A percentile compares a stretch with the other conserved stretches of the same genome.
Conservation (phyloP, 2,329 filamentous ascomycete species). For the Elsinoe fawcettii region DNA sequence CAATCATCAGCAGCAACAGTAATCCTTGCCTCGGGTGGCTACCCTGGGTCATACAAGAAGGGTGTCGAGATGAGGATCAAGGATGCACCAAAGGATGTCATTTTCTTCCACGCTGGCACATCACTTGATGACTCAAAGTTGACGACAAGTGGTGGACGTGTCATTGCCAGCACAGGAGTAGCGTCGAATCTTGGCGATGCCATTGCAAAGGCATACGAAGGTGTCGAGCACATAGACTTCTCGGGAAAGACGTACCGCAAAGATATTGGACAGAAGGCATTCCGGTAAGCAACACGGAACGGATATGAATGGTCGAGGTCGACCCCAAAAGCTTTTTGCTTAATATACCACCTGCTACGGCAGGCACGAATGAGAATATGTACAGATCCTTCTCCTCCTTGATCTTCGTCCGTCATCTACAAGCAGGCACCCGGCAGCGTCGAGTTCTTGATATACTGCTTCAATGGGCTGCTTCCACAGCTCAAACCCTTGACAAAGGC, state of each 20-base stretch:
- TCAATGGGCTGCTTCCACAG: slow-evolving; percentile 14
- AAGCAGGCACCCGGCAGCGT: slow-evolving; percentile 9
- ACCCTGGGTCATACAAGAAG: slow-evolving; percentile 79
- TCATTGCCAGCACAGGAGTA: slow-evolving; percentile 85
- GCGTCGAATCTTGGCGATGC: slow-evolving; percentile 70
- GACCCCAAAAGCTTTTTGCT: neutral
- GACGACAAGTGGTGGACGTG: slow-evolving; percentile 74
- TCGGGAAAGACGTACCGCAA: slow-evolving; percentile 85
- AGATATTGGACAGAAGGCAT: slow-evolving; percentile 65
- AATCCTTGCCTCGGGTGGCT: slow-evolving; percentile 86
- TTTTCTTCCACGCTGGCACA: slow-evolving; percentile 89
- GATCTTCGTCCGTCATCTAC: neutral
- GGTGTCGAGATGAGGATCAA: slow-evolving; percentile 55
- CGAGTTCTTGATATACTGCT: slow-evolving; percentile 16
- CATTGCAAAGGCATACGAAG: slow-evolving; percentile 79
- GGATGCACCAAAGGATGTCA: slow-evolving; percentile 43
- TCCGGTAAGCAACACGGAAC: slow-evolving; percentile 20
- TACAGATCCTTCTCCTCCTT: neutral
- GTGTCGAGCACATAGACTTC: slow-evolving; percentile 71
- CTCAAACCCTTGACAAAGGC: slow-evolving; percentile 48
- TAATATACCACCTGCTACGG: neutral
- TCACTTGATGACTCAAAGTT: slow-evolving; percentile 56
- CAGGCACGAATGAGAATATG: slow-evolving; percentile 6
- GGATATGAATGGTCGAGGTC: neutral
- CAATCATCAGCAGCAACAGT: slow-evolving; percentile 74